Base-by-base conservation (phyloP, 2,329 filamentous ascomycete genomes). In the Epichloe baconii region DNA sequence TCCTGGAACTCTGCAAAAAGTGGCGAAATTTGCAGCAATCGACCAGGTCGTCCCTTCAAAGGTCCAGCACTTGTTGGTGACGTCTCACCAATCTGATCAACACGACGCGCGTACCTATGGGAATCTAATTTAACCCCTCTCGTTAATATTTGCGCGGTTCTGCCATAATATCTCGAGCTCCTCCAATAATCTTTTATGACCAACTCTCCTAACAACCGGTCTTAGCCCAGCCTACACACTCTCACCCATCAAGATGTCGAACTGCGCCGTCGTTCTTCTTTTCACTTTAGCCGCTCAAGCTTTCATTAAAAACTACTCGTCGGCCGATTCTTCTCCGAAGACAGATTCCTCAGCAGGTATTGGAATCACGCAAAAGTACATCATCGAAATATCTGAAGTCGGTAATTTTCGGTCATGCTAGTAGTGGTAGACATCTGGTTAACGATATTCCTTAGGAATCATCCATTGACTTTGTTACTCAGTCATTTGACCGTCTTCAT, bases 301-400 rank as follows among this genome's bases (percentile, higher is more conserved):
- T 37, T 19, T 45, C n/a, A 40, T 15, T 19, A 1, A 10, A 3
- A 19, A 46, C 36, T 17, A 41, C 3, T 15, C 35, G 11, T 47
- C 19, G 5, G 5, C 45, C 37, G 19, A 36, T n/a, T 37, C 15
- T 42, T 47, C 3, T 17, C 14, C 10, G 14, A 8, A 37, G 7
- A 7, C 14, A 26, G n/a, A 44, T 15, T 23, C 3, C 5, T 40
- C 31, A 12, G 12, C 35, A 19, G 52, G 45, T 14, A 53, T 47
- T 41, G 53, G 48, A 31, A 48, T 56, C 1, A 58, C 56, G 34
- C 58, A 58, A 15, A 61, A 57, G 51, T 62, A 59, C 50, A 61
- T 62, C 21, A 47, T 61, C 23, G 60, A 63, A 46, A 47, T 57
- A 15, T 49, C 54, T 21, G 46, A 54, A 49, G 58, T 57, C 21